Evolutionary conservation across 208 protist species (phyloP).

Genomic region (Crithidia acanthocephali): DNA sequence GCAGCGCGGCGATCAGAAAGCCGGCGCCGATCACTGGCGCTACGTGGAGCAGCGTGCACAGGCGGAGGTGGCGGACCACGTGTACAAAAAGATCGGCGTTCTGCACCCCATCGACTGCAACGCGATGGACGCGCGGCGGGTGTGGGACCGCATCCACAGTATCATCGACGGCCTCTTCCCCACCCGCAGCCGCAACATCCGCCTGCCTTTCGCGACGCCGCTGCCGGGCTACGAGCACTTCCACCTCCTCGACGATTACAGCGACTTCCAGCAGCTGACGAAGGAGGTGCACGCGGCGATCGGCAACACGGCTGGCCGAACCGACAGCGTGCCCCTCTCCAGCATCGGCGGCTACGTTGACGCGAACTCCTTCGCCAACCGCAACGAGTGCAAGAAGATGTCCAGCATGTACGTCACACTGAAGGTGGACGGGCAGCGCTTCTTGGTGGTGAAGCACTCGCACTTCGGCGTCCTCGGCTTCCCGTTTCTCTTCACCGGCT

Average conservation of each 20-base stretch:
- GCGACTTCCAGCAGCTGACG: slow-evolving; percentile 56
- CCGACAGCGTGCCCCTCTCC: slow-evolving; percentile 75
- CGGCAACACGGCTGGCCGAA: slow-evolving; percentile 62
- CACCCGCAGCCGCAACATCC: slow-evolving; percentile 31
- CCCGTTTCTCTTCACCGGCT: slow-evolving; percentile 67
- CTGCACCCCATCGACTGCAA: slow-evolving; percentile 60
- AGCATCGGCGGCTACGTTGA: slow-evolving; percentile 80
- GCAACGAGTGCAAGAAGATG: slow-evolving; percentile 37
- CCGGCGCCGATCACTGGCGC: slow-evolving; percentile 49
- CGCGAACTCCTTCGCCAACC: slow-evolving; percentile 52
- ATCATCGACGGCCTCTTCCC: slow-evolving; percentile 57
- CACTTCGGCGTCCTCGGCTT: slow-evolving; percentile 77
- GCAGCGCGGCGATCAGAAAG: slow-evolving; percentile 57
- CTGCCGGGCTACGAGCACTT: slow-evolving; percentile 36
- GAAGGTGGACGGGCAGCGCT: slow-evolving; percentile 83
- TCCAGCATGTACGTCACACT: slow-evolving; percentile 69
- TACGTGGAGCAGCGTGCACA: slow-evolving; percentile 79
- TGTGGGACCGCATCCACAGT: slow-evolving; percentile 47
- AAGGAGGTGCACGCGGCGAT: slow-evolving; percentile 67
- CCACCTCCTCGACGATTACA: slow-evolving; percentile 59
- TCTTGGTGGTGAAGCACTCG: slow-evolving; percentile 76
- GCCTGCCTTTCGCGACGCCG: slow-evolving; percentile 30
- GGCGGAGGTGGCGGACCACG: slow-evolving; percentile 48
- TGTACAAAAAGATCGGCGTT: slow-evolving; percentile 68
- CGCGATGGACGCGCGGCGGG: slow-evolving; percentile 37